Conservation (phyloP, 2,329 filamentous ascomycete genomes). For the Alternaria postmessia region DNA sequence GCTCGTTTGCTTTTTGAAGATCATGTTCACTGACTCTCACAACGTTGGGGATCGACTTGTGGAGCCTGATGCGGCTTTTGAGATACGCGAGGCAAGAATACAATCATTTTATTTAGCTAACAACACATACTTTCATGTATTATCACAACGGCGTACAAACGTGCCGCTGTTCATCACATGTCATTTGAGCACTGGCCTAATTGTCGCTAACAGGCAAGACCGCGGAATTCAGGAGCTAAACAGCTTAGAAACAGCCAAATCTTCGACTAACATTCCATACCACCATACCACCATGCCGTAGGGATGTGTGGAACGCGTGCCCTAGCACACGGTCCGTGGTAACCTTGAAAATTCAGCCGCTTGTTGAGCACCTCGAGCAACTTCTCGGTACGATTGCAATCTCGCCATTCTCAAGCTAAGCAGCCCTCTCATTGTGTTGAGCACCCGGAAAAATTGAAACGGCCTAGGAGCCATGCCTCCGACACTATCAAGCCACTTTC, state of each 20-base stretch:
- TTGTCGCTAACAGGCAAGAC: conserved; percentile 2
- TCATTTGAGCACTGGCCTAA: background rate
- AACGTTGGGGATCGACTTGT: conserved; percentile 13
- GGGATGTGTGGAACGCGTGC: background rate
- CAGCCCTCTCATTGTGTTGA: background rate
- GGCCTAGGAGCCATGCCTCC: conserved; percentile 9
- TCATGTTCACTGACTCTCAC: conserved; percentile 13
- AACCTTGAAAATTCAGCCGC: background rate
- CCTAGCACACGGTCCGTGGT: background rate
- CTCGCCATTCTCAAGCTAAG: background rate
- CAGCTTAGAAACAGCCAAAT: conserved; percentile 3
- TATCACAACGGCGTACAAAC: background rate
- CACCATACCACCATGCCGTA: background rate
- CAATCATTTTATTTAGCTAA: background rate
- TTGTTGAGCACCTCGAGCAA: conserved; percentile 1
- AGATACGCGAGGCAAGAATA: conserved; percentile 4
- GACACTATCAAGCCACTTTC: conserved; percentile 11
- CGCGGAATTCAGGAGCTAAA: background rate
- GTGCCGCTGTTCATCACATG: background rate
- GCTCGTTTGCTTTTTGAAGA: conserved; percentile 8
- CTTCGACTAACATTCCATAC: conserved; percentile 1
- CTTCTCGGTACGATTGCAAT: background rate
- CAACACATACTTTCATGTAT: background rate
- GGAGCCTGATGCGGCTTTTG: conserved; percentile 1
- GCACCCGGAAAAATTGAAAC: background rate